phyloP scores from a whole-genome alignment of 306 rosid species.

The Medicago ruthenica region DNA sequence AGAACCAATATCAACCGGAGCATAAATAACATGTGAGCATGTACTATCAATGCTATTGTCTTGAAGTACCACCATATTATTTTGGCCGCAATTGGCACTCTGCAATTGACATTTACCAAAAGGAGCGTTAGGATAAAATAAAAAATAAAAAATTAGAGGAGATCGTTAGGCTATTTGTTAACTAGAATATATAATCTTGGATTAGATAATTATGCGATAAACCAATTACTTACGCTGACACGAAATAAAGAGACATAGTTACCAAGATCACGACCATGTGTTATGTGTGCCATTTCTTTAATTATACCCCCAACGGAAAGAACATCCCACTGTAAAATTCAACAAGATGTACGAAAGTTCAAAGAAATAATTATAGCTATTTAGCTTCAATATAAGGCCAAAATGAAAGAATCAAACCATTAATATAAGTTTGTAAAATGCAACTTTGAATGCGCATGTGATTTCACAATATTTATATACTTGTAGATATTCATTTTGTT shows the following conservation, averaged over 20 bases:
- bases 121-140: background rate
- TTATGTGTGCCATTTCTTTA: slow-evolving; percentile 76
- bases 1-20: slow-evolving; percentile 66
- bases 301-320: slow-evolving; percentile 63
- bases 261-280: slow-evolving; percentile 71
- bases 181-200: background rate
- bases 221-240: slow-evolving; percentile 60
- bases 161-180: background rate
- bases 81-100: slow-evolving; percentile 60
- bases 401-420: no score
- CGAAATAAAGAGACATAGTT: slow-evolving; percentile 72
- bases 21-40: slow-evolving; percentile 70
- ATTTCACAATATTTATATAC: no score
- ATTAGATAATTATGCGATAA: background rate
- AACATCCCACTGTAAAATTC: slow-evolving; percentile 77
- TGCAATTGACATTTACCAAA: slow-evolving; percentile 40
- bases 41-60: slow-evolving; percentile 68
- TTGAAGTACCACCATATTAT: slow-evolving; percentile 76
- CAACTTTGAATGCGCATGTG: background rate
- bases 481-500: no score
- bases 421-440: background rate
- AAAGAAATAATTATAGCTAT: background rate
- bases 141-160: no score
- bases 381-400: background rate
- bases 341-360: slow-evolving; percentile 2